Conservation (phyloP, 495 filamentous ascomycete species). For the Aspergillus saccharolyticus region DNA sequence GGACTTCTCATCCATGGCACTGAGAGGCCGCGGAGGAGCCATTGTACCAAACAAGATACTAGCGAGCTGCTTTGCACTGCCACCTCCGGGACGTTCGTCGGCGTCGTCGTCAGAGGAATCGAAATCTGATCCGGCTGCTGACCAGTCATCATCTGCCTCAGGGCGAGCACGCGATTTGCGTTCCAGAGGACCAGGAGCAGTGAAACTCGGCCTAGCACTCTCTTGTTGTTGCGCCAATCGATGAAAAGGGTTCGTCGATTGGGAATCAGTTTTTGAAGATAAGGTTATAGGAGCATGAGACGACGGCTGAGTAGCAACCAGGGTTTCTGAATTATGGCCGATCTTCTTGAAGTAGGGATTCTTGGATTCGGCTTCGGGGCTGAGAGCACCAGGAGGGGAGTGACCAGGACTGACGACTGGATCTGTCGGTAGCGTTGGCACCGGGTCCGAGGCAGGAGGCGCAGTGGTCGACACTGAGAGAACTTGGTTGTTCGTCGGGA, state of each 20-base stretch:
- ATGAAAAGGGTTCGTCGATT: constrained; percentile 94
- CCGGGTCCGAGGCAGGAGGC: constrained; percentile 33
- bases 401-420: constrained; percentile 20
- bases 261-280: constrained; percentile 41
- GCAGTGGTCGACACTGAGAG: constrained; percentile 35
- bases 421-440: constrained; percentile 21
- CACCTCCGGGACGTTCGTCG: constrained; percentile 67
- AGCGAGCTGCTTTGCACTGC: constrained; percentile 84
- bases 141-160: constrained; percentile 88
- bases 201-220: constrained; percentile 30
- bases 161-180: constrained; percentile 52
- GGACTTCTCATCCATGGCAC: constrained; percentile 69
- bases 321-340: constrained; percentile 35
- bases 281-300: constrained; percentile 30
- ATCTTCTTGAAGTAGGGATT: constrained; percentile 75
- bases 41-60: constrained; percentile 95
- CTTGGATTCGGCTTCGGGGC: constrained; percentile 47
- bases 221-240: constrained; percentile 63
- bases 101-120: constrained; percentile 66
- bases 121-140: constrained; percentile 71
- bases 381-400: constrained; percentile 24
- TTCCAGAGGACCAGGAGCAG: constrained; percentile 33
- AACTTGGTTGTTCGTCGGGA: constrained; percentile 64
- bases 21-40: constrained; percentile 86
- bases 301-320: constrained; percentile 15